Evolutionary conservation across 148 eudicot genomes (phyloP).

Genomic region (Persicaria tinctoria): DNA sequence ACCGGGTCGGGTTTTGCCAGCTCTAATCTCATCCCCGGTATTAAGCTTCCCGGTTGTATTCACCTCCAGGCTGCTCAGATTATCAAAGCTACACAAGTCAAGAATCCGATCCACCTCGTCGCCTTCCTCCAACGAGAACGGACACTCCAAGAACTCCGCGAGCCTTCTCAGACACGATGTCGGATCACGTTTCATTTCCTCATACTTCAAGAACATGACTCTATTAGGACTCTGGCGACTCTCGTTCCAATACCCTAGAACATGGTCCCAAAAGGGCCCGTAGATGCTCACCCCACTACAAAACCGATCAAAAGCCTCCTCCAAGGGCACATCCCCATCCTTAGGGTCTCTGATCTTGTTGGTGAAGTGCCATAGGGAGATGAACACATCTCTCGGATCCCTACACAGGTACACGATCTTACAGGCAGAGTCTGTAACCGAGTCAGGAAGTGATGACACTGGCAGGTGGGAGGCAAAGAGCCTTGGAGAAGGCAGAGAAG

Average conservation of each 20-base stretch:
- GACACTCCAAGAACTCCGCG: constrained; percentile 30
- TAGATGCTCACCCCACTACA: constrained; percentile 2
- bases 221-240: constrained; percentile 19
- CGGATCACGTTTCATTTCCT: constrained; percentile 19
- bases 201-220: constrained; percentile 37
- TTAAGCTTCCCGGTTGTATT: constrained; percentile 30
- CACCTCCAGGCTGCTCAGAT: constrained; percentile 37
- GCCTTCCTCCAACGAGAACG: constrained; percentile 26
- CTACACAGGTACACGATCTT: constrained; percentile 18
- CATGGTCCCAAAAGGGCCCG: constrained; percentile 26
- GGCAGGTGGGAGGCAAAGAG: constrained; percentile 21
- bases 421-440: background rate
- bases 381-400: constrained; percentile 17
- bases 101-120: constrained; percentile 27
- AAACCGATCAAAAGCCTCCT: constrained; percentile 16
- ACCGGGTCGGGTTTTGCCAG: too few species aligned
- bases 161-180: constrained; percentile 11
- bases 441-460: background rate
- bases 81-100: constrained; percentile 31
- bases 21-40: constrained; percentile 12
- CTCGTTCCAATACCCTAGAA: constrained; percentile 18
- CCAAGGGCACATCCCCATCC: background rate
- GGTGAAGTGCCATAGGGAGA: constrained; percentile 17
- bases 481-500: background rate
- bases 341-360: background rate